These are phyloP conservation scores for Lactarius deliciosus DNA, from an alignment of 768 basidiomycete genomes.

Conservation along the genomic window DNA sequence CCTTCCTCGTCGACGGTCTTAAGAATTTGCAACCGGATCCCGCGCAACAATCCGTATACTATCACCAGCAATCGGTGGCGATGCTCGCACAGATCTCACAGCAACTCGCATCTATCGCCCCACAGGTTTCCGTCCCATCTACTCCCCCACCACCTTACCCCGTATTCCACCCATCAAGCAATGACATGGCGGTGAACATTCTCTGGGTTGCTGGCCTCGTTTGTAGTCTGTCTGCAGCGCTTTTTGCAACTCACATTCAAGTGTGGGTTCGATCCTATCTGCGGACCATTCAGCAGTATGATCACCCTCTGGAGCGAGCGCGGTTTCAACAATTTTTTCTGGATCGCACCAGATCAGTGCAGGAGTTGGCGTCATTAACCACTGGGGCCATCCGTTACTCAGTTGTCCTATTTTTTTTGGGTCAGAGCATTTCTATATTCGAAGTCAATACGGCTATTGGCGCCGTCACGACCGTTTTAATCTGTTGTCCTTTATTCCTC, in stretches of 20 bases:
- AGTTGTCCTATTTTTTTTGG: too few species aligned
- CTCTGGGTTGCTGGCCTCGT: too few species aligned
- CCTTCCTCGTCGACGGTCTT: not conserved
- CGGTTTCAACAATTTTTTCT: not conserved
- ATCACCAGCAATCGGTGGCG: not conserved
- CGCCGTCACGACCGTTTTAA: too few species aligned
- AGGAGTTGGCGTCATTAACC: too few species aligned
- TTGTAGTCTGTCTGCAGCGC: slow-evolving; percentile 11
- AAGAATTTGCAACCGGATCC: not conserved
- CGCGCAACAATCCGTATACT: not conserved
- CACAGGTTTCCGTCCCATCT: not conserved
- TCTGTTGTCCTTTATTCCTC: too few species aligned
- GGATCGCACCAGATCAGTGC: not conserved
- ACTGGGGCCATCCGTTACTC: too few species aligned
- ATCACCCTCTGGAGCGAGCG: not conserved
- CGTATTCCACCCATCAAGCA: not conserved
- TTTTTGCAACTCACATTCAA: slow-evolving; percentile 8
- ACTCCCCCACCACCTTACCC: not conserved
- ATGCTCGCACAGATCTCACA: slow-evolving; percentile 9
- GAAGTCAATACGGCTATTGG: too few species aligned
- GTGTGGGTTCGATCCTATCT: slow-evolving; percentile 6
- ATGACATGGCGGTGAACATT: too few species aligned
- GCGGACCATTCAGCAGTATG: not conserved
- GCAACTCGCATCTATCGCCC: not conserved
- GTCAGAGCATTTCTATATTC: too few species aligned